These are phyloP conservation scores for Starmerella cellae DNA, from an alignment of 805 yeast species.

Conservation along the genomic window DNA sequence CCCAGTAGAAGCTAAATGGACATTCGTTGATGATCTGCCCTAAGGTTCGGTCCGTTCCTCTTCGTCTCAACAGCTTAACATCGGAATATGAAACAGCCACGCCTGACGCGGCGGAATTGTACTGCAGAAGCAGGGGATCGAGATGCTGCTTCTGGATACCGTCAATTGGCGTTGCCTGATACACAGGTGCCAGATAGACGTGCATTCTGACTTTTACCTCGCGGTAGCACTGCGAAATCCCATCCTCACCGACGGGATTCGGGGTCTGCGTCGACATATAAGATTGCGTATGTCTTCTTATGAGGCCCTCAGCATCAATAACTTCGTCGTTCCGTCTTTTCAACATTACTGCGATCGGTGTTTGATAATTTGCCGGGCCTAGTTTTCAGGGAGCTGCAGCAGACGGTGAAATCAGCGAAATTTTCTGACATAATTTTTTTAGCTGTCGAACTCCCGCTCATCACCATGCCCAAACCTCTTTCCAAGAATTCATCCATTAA, in stretches of 20 bases:
- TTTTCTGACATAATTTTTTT: conserved; percentile 16
- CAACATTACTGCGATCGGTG: conserved; percentile 7
- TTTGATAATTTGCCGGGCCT: background rate
- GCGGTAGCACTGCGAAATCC: conserved; percentile 52
- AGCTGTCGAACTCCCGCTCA: too few species aligned
- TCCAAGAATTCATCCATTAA: too few species aligned
- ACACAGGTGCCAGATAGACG: conserved; percentile 79
- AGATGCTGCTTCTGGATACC: conserved; percentile 82
- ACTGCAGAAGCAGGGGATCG: conserved; percentile 79
- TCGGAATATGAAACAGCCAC: conserved; percentile 72
- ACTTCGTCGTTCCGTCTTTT: conserved; percentile 15
- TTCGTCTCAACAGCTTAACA: conserved; percentile 39
- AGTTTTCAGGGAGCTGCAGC: background rate
- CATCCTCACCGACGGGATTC: conserved; percentile 23
- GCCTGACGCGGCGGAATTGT: conserved; percentile 58
- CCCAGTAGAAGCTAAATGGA: conserved; percentile 85
- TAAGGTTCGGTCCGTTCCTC: conserved; percentile 33
- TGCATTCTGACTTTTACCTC: conserved; percentile 49
- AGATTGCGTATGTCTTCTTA: conserved; percentile 16
- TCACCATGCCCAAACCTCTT: too few species aligned
- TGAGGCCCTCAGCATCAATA: conserved; percentile 1
- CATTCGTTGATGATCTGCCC: conserved; percentile 64
- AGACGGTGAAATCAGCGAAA: too few species aligned
- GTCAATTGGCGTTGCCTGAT: conserved; percentile 49
- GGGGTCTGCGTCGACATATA: conserved; percentile 8